phyloP scores from a whole-genome alignment of 495 filamentous ascomycete genomes.

The Tuber melanosporum region DNA sequence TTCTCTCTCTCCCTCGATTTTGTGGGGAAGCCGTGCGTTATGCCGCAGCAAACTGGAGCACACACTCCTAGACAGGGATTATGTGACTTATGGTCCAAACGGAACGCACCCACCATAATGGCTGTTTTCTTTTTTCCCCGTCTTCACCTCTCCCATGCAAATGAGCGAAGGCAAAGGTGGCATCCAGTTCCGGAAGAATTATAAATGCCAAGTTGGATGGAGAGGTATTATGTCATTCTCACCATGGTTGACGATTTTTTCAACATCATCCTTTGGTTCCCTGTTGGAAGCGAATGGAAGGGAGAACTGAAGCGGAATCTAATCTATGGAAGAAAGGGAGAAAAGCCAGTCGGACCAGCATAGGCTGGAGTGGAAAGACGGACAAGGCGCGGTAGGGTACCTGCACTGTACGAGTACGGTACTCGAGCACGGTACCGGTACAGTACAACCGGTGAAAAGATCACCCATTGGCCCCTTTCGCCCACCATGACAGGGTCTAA shows the following conservation, averaged over 20 bases:
- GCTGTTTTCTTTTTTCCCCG: neutral
- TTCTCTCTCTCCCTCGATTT: neutral
- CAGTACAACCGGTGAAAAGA: neutral
- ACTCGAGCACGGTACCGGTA: too few species aligned
- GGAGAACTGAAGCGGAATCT: neutral
- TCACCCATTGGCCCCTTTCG: neutral
- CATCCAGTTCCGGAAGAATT: neutral
- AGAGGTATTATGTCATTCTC: constrained; percentile 29
- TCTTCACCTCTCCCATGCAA: neutral
- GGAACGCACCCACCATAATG: neutral
- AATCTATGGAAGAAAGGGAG: neutral
- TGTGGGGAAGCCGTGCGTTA: neutral
- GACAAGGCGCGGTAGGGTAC: neutral
- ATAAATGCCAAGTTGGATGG: constrained; percentile 2
- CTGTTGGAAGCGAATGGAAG: constrained; percentile 10
- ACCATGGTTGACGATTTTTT: constrained; percentile 17
- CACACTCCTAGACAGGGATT: neutral
- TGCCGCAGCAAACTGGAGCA: neutral
- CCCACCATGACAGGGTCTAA: neutral
- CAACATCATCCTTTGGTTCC: constrained; percentile 13
- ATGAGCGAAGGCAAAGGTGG: neutral
- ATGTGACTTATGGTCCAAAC: neutral
- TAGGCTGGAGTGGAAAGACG: neutral
- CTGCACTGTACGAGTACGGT: neutral
- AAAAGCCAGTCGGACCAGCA: too few species aligned